These are phyloP conservation scores for Silene coronaria DNA, from an alignment of 179 eudicot genomes.

Conservation along the genomic window DNA sequence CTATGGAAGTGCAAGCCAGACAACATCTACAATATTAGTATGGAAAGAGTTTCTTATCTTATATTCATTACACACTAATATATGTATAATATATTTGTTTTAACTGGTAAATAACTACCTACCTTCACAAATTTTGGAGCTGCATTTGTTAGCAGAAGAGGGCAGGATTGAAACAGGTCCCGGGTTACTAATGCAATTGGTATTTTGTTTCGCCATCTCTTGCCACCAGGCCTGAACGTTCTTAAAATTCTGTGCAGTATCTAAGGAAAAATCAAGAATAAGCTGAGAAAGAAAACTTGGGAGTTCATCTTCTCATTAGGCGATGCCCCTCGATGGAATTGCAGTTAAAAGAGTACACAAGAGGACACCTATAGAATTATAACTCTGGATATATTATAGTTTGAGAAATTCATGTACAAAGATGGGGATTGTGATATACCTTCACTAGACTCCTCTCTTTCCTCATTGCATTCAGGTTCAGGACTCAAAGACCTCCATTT, in stretches of 20 bases:
- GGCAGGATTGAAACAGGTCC: conserved; percentile 22
- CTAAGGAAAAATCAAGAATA: conserved; percentile 29
- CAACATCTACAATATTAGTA: neutral
- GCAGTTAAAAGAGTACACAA: conserved; percentile 5
- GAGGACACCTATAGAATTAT: neutral
- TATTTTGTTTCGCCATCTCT: conserved; percentile 65
- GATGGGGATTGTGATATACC: conserved; percentile 22
- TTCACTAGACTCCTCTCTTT: conserved; percentile 28
- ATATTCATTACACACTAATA: neutral
- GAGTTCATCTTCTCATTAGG: neutral
- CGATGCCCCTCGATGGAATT: neutral
- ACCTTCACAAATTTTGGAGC: conserved; percentile 46
- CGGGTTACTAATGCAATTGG: conserved; percentile 29
- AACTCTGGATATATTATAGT: neutral
- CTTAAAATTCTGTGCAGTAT: conserved; percentile 53
- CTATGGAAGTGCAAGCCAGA: neutral
- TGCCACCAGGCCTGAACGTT: conserved; percentile 87
- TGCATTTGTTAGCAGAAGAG: conserved; percentile 29
- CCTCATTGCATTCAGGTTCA: conserved; percentile 32
- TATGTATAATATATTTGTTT: neutral
- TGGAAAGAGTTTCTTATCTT: neutral
- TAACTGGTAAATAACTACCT: conserved; percentile 26
- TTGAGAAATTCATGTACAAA: neutral
- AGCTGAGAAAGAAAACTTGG: conserved; percentile 1
- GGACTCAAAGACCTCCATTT: conserved; percentile 42